Percentiles rank a stretch among this genome's conserved stretches.
Conservation (phyloP, 139 green algal species). For the Picochlorum costavermella region DNA sequence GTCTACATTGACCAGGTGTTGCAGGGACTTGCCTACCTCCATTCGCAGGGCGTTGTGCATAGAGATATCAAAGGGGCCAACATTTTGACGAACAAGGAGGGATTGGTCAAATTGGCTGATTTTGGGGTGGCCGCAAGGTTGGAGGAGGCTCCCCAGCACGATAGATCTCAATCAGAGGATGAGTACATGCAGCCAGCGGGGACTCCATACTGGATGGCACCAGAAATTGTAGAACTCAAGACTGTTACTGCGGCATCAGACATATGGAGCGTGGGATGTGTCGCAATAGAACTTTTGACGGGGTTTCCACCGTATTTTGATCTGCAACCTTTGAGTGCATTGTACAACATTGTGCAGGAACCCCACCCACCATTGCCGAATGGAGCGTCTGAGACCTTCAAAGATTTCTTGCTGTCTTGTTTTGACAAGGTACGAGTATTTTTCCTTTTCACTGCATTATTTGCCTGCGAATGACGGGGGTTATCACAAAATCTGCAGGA, state of each 20-base stretch:
- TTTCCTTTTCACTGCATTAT: slow-evolving; percentile 2
- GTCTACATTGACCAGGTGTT: slow-evolving; percentile 82
- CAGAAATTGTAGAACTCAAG: slow-evolving; percentile 94
- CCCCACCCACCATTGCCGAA: slow-evolving; percentile 74
- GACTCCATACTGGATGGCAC: slow-evolving; percentile 95
- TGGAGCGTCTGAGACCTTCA: slow-evolving; percentile 45
- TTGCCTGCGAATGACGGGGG: background rate
- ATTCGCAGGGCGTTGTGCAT: slow-evolving; percentile 91
- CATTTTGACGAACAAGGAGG: slow-evolving; percentile 87
- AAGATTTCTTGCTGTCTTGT: slow-evolving; percentile 85
- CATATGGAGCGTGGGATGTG: slow-evolving; percentile 93
- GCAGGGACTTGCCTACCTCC: slow-evolving; percentile 80
- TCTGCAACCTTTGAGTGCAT: slow-evolving; percentile 82
- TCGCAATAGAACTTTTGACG: slow-evolving; percentile 92
- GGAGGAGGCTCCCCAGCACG: background rate
- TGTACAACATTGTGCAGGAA: slow-evolving; percentile 94
- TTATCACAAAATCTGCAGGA: slow-evolving; percentile 51
- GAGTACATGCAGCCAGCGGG: slow-evolving; percentile 48
- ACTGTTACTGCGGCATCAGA: slow-evolving; percentile 75
- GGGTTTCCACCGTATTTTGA: slow-evolving; percentile 90
- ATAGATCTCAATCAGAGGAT: background rate
- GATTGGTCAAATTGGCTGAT: slow-evolving; percentile 92
- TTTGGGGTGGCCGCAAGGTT: slow-evolving; percentile 94
- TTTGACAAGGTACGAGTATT: slow-evolving; percentile 73
- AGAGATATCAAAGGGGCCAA: slow-evolving; percentile 95